phyloP scores from a whole-genome alignment of 2,329 filamentous ascomycete genomes.

The Neocucurbitaria cava region DNA sequence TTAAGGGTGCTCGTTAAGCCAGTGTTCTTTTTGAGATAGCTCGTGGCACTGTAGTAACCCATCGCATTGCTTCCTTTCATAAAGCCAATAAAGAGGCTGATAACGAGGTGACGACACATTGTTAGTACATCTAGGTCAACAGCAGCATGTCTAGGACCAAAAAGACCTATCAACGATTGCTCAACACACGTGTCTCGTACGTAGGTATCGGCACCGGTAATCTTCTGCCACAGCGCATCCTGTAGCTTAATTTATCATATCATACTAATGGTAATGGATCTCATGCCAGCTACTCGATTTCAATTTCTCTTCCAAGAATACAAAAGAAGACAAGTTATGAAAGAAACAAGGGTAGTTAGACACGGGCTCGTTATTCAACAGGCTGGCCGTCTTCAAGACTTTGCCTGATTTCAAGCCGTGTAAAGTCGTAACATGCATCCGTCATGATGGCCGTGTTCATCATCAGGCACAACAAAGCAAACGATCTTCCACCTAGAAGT shows the following conservation, averaged over 20 bases:
- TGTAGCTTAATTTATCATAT: not conserved
- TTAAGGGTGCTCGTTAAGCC: too few species aligned
- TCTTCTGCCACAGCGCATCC: not conserved
- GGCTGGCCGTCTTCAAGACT: not conserved
- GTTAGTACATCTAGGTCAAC: too few species aligned
- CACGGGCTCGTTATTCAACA: not conserved
- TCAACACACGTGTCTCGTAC: not conserved
- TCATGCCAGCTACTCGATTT: not conserved
- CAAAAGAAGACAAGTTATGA: not conserved
- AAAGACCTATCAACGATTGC: not conserved
- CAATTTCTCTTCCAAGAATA: not conserved
- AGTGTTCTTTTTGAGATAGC: too few species aligned
- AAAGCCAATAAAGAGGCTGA: too few species aligned
- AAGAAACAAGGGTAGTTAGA: not conserved
- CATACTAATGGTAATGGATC: not conserved
- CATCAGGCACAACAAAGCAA: not conserved
- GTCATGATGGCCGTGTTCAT: slow-evolving; percentile 4
- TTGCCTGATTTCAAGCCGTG: not conserved
- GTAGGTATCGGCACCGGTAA: not conserved
- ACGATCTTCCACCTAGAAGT: slow-evolving; percentile 28
- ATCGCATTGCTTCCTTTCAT: too few species aligned
- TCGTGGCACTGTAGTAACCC: too few species aligned
- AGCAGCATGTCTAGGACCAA: too few species aligned
- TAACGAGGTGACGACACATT: too few species aligned
- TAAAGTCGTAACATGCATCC: slow-evolving; percentile 1